Base-by-base conservation (phyloP, 139 green algal genomes). In the Coccomyxa sp. region DNA sequence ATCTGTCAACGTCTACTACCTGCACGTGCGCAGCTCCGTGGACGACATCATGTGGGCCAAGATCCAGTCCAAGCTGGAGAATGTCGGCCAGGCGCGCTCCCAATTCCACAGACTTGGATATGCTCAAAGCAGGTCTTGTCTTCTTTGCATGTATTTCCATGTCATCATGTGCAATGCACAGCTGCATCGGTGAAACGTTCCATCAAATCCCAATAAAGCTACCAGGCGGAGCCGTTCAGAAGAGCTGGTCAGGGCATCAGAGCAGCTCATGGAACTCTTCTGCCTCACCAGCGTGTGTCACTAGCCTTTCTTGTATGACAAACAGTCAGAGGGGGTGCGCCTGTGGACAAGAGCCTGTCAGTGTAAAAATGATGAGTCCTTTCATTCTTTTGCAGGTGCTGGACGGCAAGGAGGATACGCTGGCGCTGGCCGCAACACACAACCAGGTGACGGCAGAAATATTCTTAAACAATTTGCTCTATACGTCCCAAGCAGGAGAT, bases 21-120 rank as follows among this genome's bases (percentile, higher is more conserved):
- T 97, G 59, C 90, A 96, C 80, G 94, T 93, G 15, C 86, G 84
- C 63, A 83, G 83, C 82, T 96, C 90, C 67, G 91, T 97, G 21
- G 96, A 99, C 84, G 96, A 99, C 82, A 87, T 98, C 57, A 98
- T 96, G 16, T 96, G 93, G 93, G 13, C 21, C 27, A 79, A 58
- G 15, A 76, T 89, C 21, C 81, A 89, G 79, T 87, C 76, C 86
- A 98, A 98, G 87, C 87, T 98, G 67, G 90, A 91, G 81, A 92
- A 88, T 77, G 88, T 97, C 30, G 93, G 95, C 3, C 88, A 94
- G 82, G 89, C 92, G 75, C 84, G 63, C 63, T 71, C 63, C 18
- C 63, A n/a, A 3, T 16, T 38, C 30, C 17, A 1, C 16, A 25
- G 27, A 15, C 63, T n/a, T 15, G 9, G 27, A 28, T 17, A n/a